A percentile compares a stretch with the other conserved stretches of the same genome.
phyloP scores from a whole-genome alignment of 306 rosid genomes.

The Gynostemma pentaphyllum region DNA sequence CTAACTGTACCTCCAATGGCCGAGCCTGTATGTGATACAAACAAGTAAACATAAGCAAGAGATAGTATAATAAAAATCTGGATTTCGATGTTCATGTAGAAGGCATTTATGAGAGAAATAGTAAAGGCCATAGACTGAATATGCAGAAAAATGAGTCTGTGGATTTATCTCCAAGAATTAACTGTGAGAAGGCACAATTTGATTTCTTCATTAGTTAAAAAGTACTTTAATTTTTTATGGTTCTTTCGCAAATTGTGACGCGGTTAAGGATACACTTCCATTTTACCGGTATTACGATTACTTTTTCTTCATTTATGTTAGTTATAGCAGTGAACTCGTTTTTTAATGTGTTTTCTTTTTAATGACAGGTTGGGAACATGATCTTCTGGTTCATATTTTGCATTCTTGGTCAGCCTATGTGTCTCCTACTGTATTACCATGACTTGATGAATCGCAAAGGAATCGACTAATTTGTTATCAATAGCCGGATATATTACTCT shows the following conservation, averaged over 20 bases:
- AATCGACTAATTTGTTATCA: background rate
- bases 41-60: no score
- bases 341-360: background rate
- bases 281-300: no score
- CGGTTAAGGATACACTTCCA: no score
- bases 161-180: no score
- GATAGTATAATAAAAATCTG: no score
- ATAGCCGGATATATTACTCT: background rate
- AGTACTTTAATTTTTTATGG: no score
- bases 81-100: no score
- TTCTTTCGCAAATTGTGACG: no score
- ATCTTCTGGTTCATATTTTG: conserved; percentile 83
- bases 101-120: background rate
- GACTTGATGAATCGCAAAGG: conserved; percentile 75
- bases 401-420: conserved; percentile 96
- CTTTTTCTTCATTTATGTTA: background rate
- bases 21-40: background rate
- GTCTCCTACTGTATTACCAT: conserved; percentile 78
- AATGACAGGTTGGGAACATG: conserved; percentile 79
- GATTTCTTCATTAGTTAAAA: no score
- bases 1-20: no score
- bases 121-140: background rate
- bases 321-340: background rate
- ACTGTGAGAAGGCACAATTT: no score
- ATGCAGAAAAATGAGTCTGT: background rate